Percentiles rank a stretch among this genome's conserved stretches.
phyloP scores from a whole-genome alignment of 495 filamentous ascomycete species.

The Lindgomyces ingoldianus region DNA sequence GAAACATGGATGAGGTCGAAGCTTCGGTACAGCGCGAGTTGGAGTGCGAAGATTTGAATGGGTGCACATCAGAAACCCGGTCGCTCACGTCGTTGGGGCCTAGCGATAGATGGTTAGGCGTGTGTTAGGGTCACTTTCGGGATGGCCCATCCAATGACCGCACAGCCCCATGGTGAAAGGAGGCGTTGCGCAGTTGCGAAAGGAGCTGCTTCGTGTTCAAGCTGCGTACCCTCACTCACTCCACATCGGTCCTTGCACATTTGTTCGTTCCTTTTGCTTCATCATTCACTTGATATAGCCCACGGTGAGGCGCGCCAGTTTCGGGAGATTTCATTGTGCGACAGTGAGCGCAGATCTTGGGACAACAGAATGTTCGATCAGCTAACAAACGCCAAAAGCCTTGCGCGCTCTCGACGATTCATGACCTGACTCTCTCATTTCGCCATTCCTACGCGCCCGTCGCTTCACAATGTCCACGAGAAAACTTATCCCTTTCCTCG shows the following conservation, averaged over 20 bases:
- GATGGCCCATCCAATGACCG: not conserved
- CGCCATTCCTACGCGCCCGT: not conserved
- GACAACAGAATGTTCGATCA: not conserved
- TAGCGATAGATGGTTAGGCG: too few relatives aligned
- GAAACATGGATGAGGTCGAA: too few relatives aligned
- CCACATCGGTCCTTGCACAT: not conserved
- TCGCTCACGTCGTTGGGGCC: too few relatives aligned
- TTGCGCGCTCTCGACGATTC: not conserved
- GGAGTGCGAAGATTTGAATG: too few relatives aligned
- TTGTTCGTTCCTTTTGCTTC: not conserved
- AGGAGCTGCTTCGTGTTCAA: too few relatives aligned
- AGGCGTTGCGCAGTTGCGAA: not conserved
- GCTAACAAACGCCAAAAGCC: not conserved
- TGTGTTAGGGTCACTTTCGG: too few relatives aligned
- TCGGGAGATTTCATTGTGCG: not conserved
- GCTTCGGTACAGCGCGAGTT: too few relatives aligned
- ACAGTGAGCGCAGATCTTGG: not conserved
- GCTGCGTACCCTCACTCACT: not conserved
- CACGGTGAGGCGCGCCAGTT: not conserved
- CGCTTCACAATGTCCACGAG: conserved; percentile 18
- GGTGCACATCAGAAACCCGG: too few relatives aligned
- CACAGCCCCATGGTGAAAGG: not conserved
- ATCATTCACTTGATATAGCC: not conserved
- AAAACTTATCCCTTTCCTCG: conserved; percentile 28
- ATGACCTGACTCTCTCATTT: not conserved